Conservation (phyloP, 129 eudicot species). For the Ambrosia trifida region DNA sequence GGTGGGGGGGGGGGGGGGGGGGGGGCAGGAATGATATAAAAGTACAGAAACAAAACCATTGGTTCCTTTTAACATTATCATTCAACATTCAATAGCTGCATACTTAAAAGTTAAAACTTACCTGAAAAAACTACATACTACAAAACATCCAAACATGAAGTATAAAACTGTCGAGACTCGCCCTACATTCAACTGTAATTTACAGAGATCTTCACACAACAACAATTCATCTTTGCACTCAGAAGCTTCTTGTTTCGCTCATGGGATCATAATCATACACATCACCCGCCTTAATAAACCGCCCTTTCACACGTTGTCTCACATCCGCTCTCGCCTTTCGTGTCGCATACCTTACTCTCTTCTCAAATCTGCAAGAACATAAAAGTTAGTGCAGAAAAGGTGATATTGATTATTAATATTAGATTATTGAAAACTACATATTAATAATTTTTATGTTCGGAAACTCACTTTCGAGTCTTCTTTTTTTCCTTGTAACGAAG, state of each 20-base stretch:
- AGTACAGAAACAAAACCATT: no score
- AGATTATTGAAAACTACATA: neutral
- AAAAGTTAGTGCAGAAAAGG: no score
- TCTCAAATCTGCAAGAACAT: conserved; percentile 54
- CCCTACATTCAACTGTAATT: conserved; percentile 17
- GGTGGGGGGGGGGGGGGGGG: no score
- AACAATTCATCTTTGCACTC: conserved; percentile 21
- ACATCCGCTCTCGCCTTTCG: conserved; percentile 87
- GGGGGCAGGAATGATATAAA: no score
- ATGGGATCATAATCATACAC: conserved; percentile 75
- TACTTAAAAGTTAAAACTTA: conserved; percentile 12
- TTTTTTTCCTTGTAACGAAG: conserved; percentile 87
- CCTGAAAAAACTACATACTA: conserved; percentile 23
- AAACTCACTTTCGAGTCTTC: conserved; percentile 68
- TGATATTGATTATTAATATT: neutral
- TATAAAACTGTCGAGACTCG: conserved; percentile 21
- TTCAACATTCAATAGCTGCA: neutral
- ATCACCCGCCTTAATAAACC: conserved; percentile 43
- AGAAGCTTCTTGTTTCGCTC: conserved; percentile 54
- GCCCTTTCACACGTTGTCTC: conserved; percentile 72
- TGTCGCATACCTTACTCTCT: conserved; percentile 70
- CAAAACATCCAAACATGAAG: conserved; percentile 21
- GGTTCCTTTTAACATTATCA: no score
- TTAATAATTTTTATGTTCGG: neutral
- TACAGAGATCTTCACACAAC: conserved; percentile 20